A percentile compares a stretch with the other conserved stretches of the same genome.
Evolutionary conservation across 2,329 filamentous ascomycete species (phyloP).

Genomic region (Cephalotrichum gorgonifer): DNA sequence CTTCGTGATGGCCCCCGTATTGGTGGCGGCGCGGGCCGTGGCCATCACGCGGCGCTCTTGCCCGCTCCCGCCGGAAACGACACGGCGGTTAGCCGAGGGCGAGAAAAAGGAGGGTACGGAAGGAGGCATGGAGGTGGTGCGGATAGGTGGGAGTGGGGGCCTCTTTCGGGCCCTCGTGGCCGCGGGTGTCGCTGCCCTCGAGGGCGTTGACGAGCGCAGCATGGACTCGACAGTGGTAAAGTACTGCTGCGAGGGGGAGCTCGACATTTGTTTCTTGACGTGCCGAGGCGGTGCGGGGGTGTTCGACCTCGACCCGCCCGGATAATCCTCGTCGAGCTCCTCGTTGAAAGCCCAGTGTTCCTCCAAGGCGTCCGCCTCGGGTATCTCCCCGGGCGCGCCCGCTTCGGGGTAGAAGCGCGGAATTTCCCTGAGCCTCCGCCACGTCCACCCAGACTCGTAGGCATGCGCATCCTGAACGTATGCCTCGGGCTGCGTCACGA

Average conservation of each 20-base stretch:
- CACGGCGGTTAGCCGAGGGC: slow-evolving; percentile 30
- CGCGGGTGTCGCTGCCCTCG: slow-evolving; percentile 26
- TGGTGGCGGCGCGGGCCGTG: not conserved
- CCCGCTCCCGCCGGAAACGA: slow-evolving; percentile 22
- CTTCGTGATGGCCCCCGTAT: slow-evolving; percentile 28
- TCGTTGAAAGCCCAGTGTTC: slow-evolving; percentile 60
- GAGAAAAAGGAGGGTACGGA: slow-evolving; percentile 25
- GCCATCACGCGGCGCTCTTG: not conserved
- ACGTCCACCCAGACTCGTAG: slow-evolving; percentile 53
- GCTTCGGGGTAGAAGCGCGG: slow-evolving; percentile 41
- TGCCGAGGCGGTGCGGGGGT: not conserved
- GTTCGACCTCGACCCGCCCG: not conserved
- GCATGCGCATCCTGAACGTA: slow-evolving; percentile 56
- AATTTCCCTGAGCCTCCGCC: slow-evolving; percentile 57
- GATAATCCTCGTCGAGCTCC: slow-evolving; percentile 47
- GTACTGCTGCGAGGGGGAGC: slow-evolving; percentile 29
- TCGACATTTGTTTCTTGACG: slow-evolving; percentile 8
- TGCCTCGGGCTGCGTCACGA: slow-evolving; percentile 64
- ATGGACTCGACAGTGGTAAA: slow-evolving; percentile 23
- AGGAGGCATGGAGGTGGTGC: slow-evolving; percentile 43
- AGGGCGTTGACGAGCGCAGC: slow-evolving; percentile 22
- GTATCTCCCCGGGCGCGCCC: slow-evolving; percentile 28
- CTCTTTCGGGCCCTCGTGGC: slow-evolving; percentile 28
- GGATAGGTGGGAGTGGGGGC: slow-evolving; percentile 36
- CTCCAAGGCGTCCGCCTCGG: slow-evolving; percentile 52